phyloP scores from a whole-genome alignment of 108 stramenopile genomes.

The Pseudonitzschia pungens region DNA sequence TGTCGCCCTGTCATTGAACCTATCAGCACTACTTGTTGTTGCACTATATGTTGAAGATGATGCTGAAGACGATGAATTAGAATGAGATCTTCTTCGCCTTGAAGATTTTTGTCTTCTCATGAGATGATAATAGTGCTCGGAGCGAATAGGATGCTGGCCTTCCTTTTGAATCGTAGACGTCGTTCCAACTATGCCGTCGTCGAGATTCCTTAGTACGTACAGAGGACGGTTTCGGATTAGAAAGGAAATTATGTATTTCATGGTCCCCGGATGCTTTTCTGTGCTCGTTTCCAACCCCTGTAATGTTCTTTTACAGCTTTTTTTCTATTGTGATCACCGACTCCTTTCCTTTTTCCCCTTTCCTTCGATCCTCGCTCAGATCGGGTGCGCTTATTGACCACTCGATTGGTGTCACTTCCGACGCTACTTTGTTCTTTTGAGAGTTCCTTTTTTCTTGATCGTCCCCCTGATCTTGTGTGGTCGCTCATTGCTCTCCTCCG shows the following conservation, averaged over 20 bases:
- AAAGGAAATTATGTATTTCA: background rate
- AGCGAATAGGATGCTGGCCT: background rate
- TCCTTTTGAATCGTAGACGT: background rate
- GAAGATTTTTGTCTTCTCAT: background rate
- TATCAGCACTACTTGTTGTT: background rate
- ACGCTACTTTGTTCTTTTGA: too few species aligned
- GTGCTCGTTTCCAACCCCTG: background rate
- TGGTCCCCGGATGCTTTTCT: background rate
- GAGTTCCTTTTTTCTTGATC: too few species aligned
- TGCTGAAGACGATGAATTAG: background rate
- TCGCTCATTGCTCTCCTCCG: background rate
- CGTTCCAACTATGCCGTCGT: background rate
- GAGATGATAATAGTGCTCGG: background rate
- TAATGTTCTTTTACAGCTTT: background rate
- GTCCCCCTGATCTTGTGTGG: background rate
- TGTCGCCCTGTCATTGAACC: background rate
- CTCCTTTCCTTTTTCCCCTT: background rate
- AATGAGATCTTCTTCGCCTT: background rate
- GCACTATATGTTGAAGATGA: too few species aligned
- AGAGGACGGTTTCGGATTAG: background rate
- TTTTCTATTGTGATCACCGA: background rate
- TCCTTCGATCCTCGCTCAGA: background rate
- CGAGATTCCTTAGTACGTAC: background rate
- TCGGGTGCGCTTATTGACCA: background rate
- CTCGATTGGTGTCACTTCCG: too few species aligned